Evolutionary conservation across 768 basidiomycete genomes (phyloP), one percentile per base, ranked within the genome.

Genomic region (Coprinopsis sp.): DNA sequence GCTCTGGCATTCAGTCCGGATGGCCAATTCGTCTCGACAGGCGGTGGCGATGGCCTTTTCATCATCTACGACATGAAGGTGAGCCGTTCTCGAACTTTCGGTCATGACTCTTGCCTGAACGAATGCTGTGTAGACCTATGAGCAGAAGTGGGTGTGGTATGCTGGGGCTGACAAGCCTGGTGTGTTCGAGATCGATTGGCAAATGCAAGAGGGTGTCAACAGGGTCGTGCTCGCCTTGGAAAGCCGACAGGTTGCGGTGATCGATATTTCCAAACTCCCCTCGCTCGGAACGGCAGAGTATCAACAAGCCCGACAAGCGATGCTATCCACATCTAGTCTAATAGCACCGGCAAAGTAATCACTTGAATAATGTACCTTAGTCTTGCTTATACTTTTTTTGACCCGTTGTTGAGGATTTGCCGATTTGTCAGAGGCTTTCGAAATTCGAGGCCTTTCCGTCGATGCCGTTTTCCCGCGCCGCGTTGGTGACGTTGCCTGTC

Each of bases 121-220:
- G 28, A 44, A 42, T 33, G 18, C 27, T n/a, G 11, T 33, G 25
- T 46, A 72, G 73, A 56, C 65, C 19, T 73, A 76, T 34, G 68
- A 73, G 51, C 76, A 76, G 57, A 60, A 64, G 33, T 87, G 82
- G 80, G 76, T 79, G 4, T 87, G 84, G 84, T 76, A 68, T 47
- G 76, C 76, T 4, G 78, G 76, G 4, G 51, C 60, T 23, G 77
- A 78, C 27, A 80, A 74, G 54, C 79, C 77, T 8, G 80, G 83
- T 6, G 74, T 89, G 19, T 89, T 85, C 53, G 87, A 88, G 61
- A 79, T 87, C 47, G 81, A 81, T 57, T 89, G 87, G 87, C 82
- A 81, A 60, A 69, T 65, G 24, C 58, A 65, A 23, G 63, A 68
- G 29, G 72, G 73, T 10, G 60, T 76, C 31, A 79, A 82, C 60